These are phyloP conservation scores for Rhodamnia rubescens DNA, from an alignment of 345 rosid genomes.

Conservation along the genomic window DNA sequence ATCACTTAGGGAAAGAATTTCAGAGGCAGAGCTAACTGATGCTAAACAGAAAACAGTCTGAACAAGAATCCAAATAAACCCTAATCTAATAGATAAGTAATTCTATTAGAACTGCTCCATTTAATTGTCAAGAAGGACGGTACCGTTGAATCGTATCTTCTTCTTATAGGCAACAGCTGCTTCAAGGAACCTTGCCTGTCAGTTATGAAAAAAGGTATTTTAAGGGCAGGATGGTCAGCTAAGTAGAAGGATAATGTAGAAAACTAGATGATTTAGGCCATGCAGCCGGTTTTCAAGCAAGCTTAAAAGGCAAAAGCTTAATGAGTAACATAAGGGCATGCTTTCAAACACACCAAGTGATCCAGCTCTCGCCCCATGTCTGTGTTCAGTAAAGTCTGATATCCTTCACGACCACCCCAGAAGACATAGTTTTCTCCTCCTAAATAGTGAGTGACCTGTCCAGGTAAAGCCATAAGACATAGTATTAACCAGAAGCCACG, in stretches of 20 bases:
- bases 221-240: neutral
- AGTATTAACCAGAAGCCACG: neutral
- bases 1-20: neutral
- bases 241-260: no score
- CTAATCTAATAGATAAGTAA: neutral
- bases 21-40: neutral
- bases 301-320: neutral
- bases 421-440: slow-evolving; percentile 99
- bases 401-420: slow-evolving; percentile 99
- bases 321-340: neutral
- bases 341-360: slow-evolving; percentile 40
- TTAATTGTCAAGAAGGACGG: neutral
- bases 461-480: neutral
- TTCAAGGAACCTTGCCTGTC: slow-evolving; percentile 73
- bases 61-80: neutral
- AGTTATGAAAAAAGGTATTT: neutral
- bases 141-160: slow-evolving; percentile 94
- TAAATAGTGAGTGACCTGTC: slow-evolving; percentile 73
- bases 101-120: neutral
- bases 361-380: slow-evolving; percentile 94
- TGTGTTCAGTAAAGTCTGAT: slow-evolving; percentile 84
- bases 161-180: slow-evolving; percentile 87
- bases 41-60: neutral
- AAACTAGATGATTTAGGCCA: neutral
- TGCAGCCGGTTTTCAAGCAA: neutral